Conservation (phyloP, 371 early-diverging fungal genomes). For the Rhizopus sp. region DNA sequence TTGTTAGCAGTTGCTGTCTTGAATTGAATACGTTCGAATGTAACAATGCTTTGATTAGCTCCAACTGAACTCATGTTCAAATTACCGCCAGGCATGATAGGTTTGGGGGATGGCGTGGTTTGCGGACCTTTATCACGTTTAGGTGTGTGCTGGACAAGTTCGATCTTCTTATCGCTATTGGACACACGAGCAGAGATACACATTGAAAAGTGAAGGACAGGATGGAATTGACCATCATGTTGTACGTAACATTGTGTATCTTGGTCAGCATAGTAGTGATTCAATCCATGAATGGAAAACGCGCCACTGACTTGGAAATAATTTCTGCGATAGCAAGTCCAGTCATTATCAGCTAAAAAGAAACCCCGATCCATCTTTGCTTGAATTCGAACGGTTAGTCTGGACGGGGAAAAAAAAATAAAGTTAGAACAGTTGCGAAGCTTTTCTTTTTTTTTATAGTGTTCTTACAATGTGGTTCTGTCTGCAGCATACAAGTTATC, state of each 20-base stretch:
- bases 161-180: conserved; percentile 72
- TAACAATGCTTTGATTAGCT: conserved; percentile 61
- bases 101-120: conserved; percentile 64
- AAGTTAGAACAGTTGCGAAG: neutral
- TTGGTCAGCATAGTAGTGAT: conserved; percentile 43
- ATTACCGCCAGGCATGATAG: conserved; percentile 65
- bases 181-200: conserved; percentile 79
- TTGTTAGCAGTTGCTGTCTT: conserved; percentile 95
- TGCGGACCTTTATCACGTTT: conserved; percentile 95
- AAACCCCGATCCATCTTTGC: conserved; percentile 82
- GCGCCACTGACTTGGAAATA: conserved; percentile 89
- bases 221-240: conserved; percentile 45
- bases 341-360: conserved; percentile 78
- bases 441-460: conserved; percentile 5
- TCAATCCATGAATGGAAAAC: conserved; percentile 63
- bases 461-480: conserved; percentile 56
- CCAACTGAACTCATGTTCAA: conserved; percentile 54
- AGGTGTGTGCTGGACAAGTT: conserved; percentile 90
- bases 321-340: conserved; percentile 96
- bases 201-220: conserved; percentile 65
- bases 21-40: conserved; percentile 95
- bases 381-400: conserved; percentile 49
- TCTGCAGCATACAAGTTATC: conserved; percentile 67
- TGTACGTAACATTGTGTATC: conserved; percentile 67
- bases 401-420: conserved; percentile 6